These are phyloP conservation scores for Lizanozyma gosingica DNA, from an alignment of 1,139 yeast genomes.

Conservation along the genomic window DNA sequence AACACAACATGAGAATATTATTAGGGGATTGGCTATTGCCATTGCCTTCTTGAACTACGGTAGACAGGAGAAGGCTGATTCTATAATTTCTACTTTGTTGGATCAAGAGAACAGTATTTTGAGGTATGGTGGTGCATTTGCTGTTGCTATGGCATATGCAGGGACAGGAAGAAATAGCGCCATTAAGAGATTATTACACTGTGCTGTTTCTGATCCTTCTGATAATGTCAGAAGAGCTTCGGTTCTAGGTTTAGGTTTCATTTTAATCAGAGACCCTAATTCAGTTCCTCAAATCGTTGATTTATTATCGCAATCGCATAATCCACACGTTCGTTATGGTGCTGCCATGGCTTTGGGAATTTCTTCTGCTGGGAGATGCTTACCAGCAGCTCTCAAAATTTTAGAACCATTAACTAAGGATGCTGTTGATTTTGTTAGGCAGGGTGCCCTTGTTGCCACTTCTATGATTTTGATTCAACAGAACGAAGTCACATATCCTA, in stretches of 20 bases:
- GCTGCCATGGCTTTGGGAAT: conserved; percentile 96
- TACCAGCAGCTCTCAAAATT: conserved; percentile 83
- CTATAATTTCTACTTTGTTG: conserved; percentile 57
- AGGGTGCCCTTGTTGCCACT: conserved; percentile 90
- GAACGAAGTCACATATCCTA: conserved; percentile 76
- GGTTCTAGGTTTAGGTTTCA: conserved; percentile 88
- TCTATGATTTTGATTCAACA: conserved; percentile 93
- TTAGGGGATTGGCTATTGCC: conserved; percentile 86
- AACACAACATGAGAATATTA: conserved; percentile 92
- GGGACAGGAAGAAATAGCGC: conserved; percentile 93
- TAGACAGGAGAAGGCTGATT: conserved; percentile 74
- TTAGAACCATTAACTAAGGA: conserved; percentile 90
- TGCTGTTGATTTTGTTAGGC: conserved; percentile 94
- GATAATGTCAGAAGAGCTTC: conserved; percentile 97
- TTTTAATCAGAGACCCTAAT: conserved; percentile 80
- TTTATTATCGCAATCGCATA: conserved; percentile 85
- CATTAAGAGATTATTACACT: conserved; percentile 75
- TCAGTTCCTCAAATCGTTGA: conserved; percentile 95
- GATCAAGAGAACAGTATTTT: conserved; percentile 73
- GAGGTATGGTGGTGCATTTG: conserved; percentile 93
- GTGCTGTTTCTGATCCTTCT: conserved; percentile 93
- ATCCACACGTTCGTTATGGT: conserved; percentile 98
- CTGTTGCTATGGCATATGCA: conserved; percentile 91
- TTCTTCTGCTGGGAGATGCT: conserved; percentile 92
- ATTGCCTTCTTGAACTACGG: conserved; percentile 83